These are phyloP conservation scores for Hevea brasiliensis DNA, from an alignment of 345 rosid genomes.

Conservation along the genomic window DNA sequence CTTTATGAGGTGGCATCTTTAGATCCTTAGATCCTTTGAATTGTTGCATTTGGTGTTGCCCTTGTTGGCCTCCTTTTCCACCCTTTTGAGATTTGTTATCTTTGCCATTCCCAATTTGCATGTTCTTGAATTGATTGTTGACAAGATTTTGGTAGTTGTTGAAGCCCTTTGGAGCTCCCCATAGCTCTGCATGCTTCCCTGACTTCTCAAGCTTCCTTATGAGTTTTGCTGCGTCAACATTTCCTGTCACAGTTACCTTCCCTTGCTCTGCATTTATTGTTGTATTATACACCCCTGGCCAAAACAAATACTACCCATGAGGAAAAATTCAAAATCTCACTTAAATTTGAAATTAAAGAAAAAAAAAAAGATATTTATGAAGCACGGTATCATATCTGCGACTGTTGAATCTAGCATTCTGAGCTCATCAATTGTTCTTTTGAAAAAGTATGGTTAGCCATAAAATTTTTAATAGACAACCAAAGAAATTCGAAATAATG, in stretches of 20 bases:
- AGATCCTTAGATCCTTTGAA: constrained; percentile 50
- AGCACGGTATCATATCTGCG: background rate
- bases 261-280: constrained; percentile 80
- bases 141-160: constrained; percentile 36
- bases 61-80: constrained; percentile 42
- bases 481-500: background rate
- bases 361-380: background rate
- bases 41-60: constrained; percentile 27
- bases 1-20: constrained; percentile 32
- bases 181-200: constrained; percentile 86
- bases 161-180: constrained; percentile 57
- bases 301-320: constrained; percentile 4
- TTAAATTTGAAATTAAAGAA: too few relatives aligned
- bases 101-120: constrained; percentile 41
- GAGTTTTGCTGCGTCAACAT: constrained; percentile 67
- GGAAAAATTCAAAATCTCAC: background rate
- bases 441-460: background rate
- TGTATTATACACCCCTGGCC: constrained; percentile 65
- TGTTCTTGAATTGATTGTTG: constrained; percentile 54
- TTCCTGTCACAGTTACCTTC: constrained; percentile 77
- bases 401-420: background rate
- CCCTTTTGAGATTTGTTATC: constrained; percentile 56
- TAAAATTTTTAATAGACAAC: background rate
- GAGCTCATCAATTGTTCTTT: too few relatives aligned
- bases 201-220: constrained; percentile 77